phyloP scores from a whole-genome alignment of 768 basidiomycete genomes.

The Candolleomyces eurysporus region DNA sequence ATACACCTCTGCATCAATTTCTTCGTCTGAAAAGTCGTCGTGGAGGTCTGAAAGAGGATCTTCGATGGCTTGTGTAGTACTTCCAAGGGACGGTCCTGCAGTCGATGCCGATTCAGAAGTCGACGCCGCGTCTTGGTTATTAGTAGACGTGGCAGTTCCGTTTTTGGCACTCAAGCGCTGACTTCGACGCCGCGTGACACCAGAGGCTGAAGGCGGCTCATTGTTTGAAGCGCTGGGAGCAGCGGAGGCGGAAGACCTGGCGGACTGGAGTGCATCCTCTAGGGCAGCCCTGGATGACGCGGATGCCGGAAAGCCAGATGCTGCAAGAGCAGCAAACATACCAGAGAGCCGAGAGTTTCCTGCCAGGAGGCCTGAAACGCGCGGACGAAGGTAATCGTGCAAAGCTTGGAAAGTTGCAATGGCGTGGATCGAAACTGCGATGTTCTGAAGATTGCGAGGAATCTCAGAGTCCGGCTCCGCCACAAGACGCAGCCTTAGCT shows the following conservation, averaged over 20 bases:
- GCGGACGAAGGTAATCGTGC: conserved; percentile 92
- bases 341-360: conserved; percentile 70
- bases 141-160: conserved; percentile 50
- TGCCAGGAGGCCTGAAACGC: conserved; percentile 71
- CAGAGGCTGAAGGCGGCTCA: conserved; percentile 28
- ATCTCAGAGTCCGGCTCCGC: conserved; percentile 88
- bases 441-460: conserved; percentile 82
- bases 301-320: conserved; percentile 64
- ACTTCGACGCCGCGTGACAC: conserved; percentile 70
- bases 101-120: conserved; percentile 6
- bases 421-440: conserved; percentile 96
- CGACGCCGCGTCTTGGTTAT: conserved; percentile 7
- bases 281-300: conserved; percentile 34
- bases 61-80: conserved; percentile 13
- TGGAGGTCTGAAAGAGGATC: conserved; percentile 55
- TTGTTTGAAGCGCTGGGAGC: conserved; percentile 14
- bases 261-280: conserved; percentile 32
- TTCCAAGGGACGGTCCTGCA: conserved; percentile 9
- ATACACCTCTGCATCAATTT: conserved; percentile 85
- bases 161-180: conserved; percentile 51
- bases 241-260: conserved; percentile 25
- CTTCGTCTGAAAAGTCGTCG: conserved; percentile 83
- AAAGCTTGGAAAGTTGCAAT: conserved; percentile 98
- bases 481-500: conserved; percentile 85
- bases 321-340: conserved; percentile 89